phyloP scores from a whole-genome alignment of 1,284 basidiomycete genomes.

The Meripilus lineatus region DNA sequence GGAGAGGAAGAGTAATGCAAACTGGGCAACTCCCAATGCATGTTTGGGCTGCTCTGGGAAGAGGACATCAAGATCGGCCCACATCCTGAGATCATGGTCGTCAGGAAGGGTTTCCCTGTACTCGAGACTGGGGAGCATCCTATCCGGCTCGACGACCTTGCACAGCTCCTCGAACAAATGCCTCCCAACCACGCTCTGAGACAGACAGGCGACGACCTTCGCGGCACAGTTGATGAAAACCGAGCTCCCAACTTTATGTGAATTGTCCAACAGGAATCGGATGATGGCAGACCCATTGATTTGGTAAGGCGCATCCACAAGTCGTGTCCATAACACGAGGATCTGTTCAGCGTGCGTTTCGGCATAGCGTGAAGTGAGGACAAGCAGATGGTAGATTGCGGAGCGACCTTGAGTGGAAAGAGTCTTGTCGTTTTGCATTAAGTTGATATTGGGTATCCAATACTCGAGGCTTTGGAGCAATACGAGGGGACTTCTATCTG shows the following conservation, averaged over 20 bases:
- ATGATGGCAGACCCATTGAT: constrained; percentile 79
- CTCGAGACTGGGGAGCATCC: constrained; percentile 75
- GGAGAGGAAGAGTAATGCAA: constrained; percentile 82
- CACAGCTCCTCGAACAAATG: constrained; percentile 82
- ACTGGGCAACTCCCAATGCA: constrained; percentile 76
- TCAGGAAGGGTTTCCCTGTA: constrained; percentile 67
- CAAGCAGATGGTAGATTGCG: constrained; percentile 80
- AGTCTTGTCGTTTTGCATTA: constrained; percentile 57
- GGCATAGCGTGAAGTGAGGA: constrained; percentile 77
- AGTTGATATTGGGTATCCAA: constrained; percentile 75
- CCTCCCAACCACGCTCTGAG: constrained; percentile 71
- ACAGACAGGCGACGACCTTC: constrained; percentile 81
- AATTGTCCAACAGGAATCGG: constrained; percentile 85
- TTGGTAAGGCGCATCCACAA: constrained; percentile 67
- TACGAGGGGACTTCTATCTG: constrained; percentile 46
- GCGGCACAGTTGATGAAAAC: constrained; percentile 79
- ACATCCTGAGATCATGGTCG: constrained; percentile 65
- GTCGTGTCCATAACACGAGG: constrained; percentile 73
- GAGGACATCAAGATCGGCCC: constrained; percentile 70
- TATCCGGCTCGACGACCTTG: constrained; percentile 77
- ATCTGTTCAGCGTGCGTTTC: constrained; percentile 81
- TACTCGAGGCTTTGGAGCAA: constrained; percentile 71
- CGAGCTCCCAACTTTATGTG: constrained; percentile 76
- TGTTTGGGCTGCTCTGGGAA: constrained; percentile 68
- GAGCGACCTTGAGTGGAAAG: constrained; percentile 59